Base-by-base conservation (phyloP, 2,329 filamentous ascomycete species). In the Sphaceloma murrayae region DNA sequence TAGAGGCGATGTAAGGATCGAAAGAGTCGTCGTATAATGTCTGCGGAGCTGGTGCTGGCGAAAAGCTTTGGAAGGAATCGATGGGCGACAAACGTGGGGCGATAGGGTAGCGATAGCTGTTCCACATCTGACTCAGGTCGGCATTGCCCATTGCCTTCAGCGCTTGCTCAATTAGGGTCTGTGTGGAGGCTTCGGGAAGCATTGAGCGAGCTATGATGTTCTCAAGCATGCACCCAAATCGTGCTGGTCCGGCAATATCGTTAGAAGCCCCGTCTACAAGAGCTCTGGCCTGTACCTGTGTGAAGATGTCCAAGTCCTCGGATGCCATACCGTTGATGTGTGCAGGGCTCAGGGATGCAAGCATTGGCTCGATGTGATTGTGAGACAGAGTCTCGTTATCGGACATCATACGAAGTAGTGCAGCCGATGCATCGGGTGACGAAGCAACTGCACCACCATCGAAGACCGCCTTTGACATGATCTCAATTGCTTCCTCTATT, bases 1-100 rank as follows among this genome's bases (percentile, higher is more conserved):
- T 94, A 52, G 77, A 87, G 56, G 84, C 78, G 10, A 83, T 85
- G 58, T 96, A 94, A 1, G 91, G 91, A 58, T 98, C 91, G 56
- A 82, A 93, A 5, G 78, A 80, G 52, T 95, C 89, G 56, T 93
- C 83, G 47, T 77, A 80, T 44, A 75, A 74, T 3, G 78, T 72
- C 5, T 74, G 70, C 13, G 59, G 52, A 22, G 67, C 27, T 60
- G 67, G 49, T 8, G 73, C 66, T 10, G 61, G 55, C 18, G 68
- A 31, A 58, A 65, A 42, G 59, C 58, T 43, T 57, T 67, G 53
- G 62, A 69, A 75, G 43, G 74, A 69, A 43, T 70, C 67, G 52
- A 61, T 62, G 50, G 64, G 69, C 21, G 51, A 48, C 16, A 70
- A 66, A 51, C 63, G 62, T 34, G 60, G 52, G 0, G 61, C 42